Conservation (phyloP, 345 rosid species). For the Corchorus capsularis region DNA sequence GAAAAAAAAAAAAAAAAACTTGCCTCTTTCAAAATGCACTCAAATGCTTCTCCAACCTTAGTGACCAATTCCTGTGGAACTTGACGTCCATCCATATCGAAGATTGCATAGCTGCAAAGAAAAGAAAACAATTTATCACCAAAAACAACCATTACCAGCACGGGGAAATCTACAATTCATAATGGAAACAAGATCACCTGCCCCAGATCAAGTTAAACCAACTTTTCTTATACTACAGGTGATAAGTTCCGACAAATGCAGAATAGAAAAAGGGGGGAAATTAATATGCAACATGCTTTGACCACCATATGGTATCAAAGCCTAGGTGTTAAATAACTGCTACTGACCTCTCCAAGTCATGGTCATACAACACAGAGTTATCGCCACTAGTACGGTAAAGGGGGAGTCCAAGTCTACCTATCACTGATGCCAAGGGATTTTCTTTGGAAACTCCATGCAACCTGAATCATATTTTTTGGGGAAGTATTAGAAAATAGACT, state of each 20-base stretch:
- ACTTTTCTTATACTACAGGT: too few species aligned
- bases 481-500: neutral
- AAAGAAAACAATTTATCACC: neutral
- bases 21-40: constrained; percentile 78
- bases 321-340: neutral
- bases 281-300: too few species aligned
- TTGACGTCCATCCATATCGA: constrained; percentile 83
- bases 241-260: too few species aligned
- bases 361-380: constrained; percentile 92
- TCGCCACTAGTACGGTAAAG: constrained; percentile 95
- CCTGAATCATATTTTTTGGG: constrained; percentile 43
- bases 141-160: neutral
- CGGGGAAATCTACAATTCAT: too few species aligned
- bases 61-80: constrained; percentile 82
- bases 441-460: constrained; percentile 93
- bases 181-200: neutral
- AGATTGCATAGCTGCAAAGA: constrained; percentile 67
- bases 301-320: too few species aligned
- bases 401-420: constrained; percentile 85
- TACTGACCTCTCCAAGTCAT: constrained; percentile 86
- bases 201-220: neutral
- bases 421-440: constrained; percentile 89
- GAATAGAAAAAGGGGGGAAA: too few species aligned
- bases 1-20: constrained; percentile 4
- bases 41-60: constrained; percentile 73